Conservation (phyloP, 2,329 filamentous ascomycete species). For the Aspergillus terreus region DNA sequence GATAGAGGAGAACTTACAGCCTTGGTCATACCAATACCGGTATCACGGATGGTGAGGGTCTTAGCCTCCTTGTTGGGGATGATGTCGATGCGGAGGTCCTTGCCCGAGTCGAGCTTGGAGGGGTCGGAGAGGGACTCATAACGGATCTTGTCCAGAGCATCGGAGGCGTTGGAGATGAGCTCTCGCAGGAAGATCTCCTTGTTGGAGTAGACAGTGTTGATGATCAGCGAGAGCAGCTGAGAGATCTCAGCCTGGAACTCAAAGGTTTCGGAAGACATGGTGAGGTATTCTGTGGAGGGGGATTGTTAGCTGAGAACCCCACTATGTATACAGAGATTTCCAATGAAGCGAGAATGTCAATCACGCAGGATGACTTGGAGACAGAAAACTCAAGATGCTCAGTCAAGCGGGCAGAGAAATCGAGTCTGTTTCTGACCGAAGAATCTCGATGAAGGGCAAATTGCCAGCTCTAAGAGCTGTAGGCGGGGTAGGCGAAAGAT, state of each 20-base stretch:
- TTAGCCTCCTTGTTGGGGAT: constrained; percentile 96
- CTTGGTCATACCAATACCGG: constrained; percentile 99
- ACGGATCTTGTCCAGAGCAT: constrained; percentile 99
- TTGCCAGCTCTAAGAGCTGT: background rate
- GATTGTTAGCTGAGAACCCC: background rate
- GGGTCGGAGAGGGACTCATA: constrained; percentile 98
- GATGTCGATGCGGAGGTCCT: constrained; percentile 98
- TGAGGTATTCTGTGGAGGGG: constrained; percentile 31
- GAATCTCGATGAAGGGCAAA: too few species aligned
- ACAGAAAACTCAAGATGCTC: too few species aligned
- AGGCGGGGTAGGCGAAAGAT: constrained; percentile 1
- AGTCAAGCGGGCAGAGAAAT: too few species aligned
- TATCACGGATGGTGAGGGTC: constrained; percentile 95
- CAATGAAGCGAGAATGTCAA: background rate
- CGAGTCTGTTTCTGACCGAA: too few species aligned
- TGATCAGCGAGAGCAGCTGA: constrained; percentile 99
- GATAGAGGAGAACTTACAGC: constrained; percentile 63
- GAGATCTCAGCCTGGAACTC: constrained; percentile 99
- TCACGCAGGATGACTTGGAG: background rate
- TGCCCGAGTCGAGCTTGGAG: constrained; percentile 92
- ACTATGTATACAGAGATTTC: background rate
- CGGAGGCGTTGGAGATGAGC: constrained; percentile 95
- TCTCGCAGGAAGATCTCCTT: constrained; percentile 99
- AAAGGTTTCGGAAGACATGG: constrained; percentile 89
- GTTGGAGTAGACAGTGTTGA: constrained; percentile 99